A percentile compares a stretch with the other conserved stretches of the same genome.
Evolutionary conservation across 257 asterid genomes (phyloP).

Genomic region (Cordia subcordata): DNA sequence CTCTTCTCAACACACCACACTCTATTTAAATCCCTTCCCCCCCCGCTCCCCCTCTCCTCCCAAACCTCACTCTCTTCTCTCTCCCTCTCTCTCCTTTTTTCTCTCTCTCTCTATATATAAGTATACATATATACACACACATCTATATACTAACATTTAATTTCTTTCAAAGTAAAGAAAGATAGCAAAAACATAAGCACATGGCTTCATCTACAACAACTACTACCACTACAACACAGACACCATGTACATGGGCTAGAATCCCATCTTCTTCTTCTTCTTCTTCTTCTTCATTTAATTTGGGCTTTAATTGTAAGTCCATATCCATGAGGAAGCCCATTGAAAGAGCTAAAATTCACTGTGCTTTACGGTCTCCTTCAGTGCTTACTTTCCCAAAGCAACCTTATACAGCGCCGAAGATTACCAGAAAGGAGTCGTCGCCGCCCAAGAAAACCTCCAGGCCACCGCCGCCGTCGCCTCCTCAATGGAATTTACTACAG

Average conservation of each 20-base stretch:
- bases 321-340: conserved; percentile 14
- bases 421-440: not conserved
- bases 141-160: not conserved
- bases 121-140: not conserved
- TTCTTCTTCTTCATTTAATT: conserved; percentile 7
- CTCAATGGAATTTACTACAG: conserved; percentile 29
- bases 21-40: conserved; percentile 5
- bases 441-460: not conserved
- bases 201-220: conserved; percentile 19
- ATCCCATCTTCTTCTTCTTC: conserved; percentile 5
- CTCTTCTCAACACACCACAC: not conserved
- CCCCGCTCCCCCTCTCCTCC: conserved; percentile 1
- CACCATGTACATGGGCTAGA: conserved; percentile 4
- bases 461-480: not conserved
- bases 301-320: conserved; percentile 4
- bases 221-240: not conserved
- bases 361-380: conserved; percentile 22
- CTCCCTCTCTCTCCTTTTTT: not conserved
- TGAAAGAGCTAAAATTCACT: conserved; percentile 1
- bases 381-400: conserved; percentile 14
- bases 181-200: not conserved
- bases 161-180: not conserved
- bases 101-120: not conserved
- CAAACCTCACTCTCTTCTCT: conserved; percentile 11
- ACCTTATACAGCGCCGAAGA: not conserved